Percentiles rank a stretch among this genome's conserved stretches.
phyloP scores from a whole-genome alignment of 2,329 filamentous ascomycete species.

The Fusarium fracticaudum region DNA sequence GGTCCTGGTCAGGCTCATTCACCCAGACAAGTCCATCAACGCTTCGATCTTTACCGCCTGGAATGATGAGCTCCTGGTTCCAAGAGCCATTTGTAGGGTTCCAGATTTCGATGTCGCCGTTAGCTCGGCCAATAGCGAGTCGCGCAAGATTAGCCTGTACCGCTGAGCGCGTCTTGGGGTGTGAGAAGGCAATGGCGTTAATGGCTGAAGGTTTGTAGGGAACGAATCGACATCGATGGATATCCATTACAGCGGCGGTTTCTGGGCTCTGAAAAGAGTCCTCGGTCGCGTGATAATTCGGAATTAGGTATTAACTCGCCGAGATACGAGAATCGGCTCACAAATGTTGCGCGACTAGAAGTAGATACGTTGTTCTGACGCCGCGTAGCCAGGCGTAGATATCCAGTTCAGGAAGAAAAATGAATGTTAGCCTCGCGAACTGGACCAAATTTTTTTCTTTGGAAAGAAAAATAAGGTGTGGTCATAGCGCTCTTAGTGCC shows the following conservation, averaged over 20 bases:
- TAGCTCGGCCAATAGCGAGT: constrained; percentile 89
- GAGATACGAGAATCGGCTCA: neutral
- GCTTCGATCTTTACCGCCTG: constrained; percentile 84
- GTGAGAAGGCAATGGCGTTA: constrained; percentile 93
- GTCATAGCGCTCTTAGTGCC: constrained; percentile 46
- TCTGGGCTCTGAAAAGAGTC: constrained; percentile 7
- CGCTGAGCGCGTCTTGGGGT: constrained; percentile 64
- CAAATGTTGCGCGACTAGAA: constrained; percentile 7
- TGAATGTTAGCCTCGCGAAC: constrained; percentile 43
- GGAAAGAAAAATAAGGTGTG: constrained; percentile 44
- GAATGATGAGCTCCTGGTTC: constrained; percentile 89
- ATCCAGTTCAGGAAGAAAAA: constrained; percentile 44
- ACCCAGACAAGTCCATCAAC: constrained; percentile 94
- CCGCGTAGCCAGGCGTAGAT: constrained; percentile 43
- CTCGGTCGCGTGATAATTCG: constrained; percentile 4
- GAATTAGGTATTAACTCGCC: neutral
- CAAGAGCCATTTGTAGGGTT: constrained; percentile 84
- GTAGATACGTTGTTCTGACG: constrained; percentile 26
- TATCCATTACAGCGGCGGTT: constrained; percentile 73
- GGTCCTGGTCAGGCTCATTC: constrained; percentile 79
- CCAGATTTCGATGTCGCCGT: constrained; percentile 98
- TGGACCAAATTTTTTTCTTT: constrained; percentile 47
- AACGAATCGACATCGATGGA: constrained; percentile 97
- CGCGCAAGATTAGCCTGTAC: constrained; percentile 68
- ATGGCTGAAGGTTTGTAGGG: constrained; percentile 91